Conservation (phyloP, 768 basidiomycete genomes). For the Boletus rufocinnamomeus region DNA sequence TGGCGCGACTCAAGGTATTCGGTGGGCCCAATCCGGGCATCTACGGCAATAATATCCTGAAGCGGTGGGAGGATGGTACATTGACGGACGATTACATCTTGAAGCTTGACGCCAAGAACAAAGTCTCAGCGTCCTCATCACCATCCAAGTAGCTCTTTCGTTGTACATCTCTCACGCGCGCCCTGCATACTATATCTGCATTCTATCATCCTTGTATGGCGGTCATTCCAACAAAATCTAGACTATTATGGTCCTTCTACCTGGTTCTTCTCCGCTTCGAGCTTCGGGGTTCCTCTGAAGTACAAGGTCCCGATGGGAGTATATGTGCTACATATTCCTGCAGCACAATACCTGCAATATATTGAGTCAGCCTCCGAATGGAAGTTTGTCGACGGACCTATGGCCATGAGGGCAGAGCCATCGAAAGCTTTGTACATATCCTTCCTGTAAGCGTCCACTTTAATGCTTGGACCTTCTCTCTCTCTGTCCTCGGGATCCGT, state of each 20-base stretch:
- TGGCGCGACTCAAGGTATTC: slow-evolving; percentile 89
- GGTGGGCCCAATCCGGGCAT: slow-evolving; percentile 77
- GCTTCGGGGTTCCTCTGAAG: not conserved
- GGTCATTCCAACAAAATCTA: not conserved
- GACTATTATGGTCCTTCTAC: not conserved
- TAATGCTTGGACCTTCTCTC: slow-evolving; percentile 6
- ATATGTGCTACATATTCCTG: slow-evolving; percentile 60
- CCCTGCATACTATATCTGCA: slow-evolving; percentile 8
- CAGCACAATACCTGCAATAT: slow-evolving; percentile 59
- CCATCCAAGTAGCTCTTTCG: slow-evolving; percentile 16
- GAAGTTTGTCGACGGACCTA: slow-evolving; percentile 48
- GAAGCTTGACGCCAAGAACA: slow-evolving; percentile 29
- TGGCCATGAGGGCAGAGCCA: slow-evolving; percentile 70
- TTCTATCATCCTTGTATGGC: not conserved
- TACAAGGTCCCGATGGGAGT: slow-evolving; percentile 9
- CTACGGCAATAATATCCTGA: slow-evolving; percentile 72
- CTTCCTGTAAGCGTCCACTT: slow-evolving; percentile 19
- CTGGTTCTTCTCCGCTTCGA: slow-evolving; percentile 14
- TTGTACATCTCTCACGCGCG: not conserved
- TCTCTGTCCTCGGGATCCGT: slow-evolving; percentile 9
- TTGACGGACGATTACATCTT: slow-evolving; percentile 44
- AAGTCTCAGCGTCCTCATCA: slow-evolving; percentile 2
- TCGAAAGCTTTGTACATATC: slow-evolving; percentile 80
- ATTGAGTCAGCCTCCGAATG: slow-evolving; percentile 1
- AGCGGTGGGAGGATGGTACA: slow-evolving; percentile 83